Evolutionary conservation across 2,329 filamentous ascomycete genomes (phyloP).

Genomic region (Exophiala lecanii-corni): DNA sequence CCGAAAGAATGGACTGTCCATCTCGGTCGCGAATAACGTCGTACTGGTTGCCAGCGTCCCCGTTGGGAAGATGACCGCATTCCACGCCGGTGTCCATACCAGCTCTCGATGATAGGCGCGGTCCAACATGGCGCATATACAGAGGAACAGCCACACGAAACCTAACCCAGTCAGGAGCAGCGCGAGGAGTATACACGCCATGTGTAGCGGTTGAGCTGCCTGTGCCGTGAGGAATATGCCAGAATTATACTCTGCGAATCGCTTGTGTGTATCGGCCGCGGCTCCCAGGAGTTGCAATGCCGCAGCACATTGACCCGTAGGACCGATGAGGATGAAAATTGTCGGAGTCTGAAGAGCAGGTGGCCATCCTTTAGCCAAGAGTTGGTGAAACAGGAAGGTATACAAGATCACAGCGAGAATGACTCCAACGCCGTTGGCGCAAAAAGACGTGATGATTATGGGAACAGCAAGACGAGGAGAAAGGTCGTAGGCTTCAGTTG

Average conservation of each 20-base stretch:
- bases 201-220: slow-evolving; percentile 32
- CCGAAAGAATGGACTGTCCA: slow-evolving; percentile 37
- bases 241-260: slow-evolving; percentile 33
- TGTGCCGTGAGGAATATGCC: slow-evolving; percentile 32
- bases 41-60: slow-evolving; percentile 19
- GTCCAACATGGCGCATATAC: slow-evolving; percentile 25
- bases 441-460: slow-evolving; percentile 37
- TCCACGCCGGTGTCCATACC: slow-evolving; percentile 20
- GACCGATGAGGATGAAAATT: slow-evolving; percentile 40
- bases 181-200: slow-evolving; percentile 35
- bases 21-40: slow-evolving; percentile 34
- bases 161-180: slow-evolving; percentile 39
- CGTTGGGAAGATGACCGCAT: slow-evolving; percentile 22
- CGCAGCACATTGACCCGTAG: slow-evolving; percentile 31
- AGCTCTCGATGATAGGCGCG: slow-evolving; percentile 13
- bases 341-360: slow-evolving; percentile 27
- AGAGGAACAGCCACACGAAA: slow-evolving; percentile 42
- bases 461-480: slow-evolving; percentile 33
- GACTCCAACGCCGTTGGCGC: slow-evolving; percentile 37
- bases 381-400: slow-evolving; percentile 22
- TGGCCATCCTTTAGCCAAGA: slow-evolving; percentile 22
- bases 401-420: slow-evolving; percentile 34
- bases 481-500: slow-evolving; percentile 9
- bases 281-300: slow-evolving; percentile 37
- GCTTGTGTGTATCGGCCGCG: slow-evolving; percentile 29